Evolutionary conservation across 108 stramenopile species (phyloP).

Genomic region (Cyclotella sp.): DNA sequence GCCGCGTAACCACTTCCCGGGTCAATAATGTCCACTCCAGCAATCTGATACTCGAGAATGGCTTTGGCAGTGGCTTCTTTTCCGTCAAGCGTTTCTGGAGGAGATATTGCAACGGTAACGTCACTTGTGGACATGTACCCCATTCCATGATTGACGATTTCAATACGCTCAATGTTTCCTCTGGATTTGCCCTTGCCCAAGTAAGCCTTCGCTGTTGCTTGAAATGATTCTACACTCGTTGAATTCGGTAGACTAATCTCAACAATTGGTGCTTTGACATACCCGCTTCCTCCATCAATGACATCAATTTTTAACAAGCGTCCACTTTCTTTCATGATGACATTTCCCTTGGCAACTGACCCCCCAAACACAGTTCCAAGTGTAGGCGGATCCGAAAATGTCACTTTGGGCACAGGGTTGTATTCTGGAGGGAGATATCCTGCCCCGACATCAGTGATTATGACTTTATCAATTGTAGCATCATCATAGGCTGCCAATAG

Average conservation of each 20-base stretch:
- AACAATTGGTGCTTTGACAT: conserved; percentile 66
- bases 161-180: conserved; percentile 70
- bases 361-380: conserved; percentile 39
- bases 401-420: conserved; percentile 51
- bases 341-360: conserved; percentile 66
- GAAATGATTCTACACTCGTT: conserved; percentile 7
- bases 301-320: conserved; percentile 74
- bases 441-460: conserved; percentile 59
- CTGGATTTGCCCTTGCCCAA: conserved; percentile 67
- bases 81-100: conserved; percentile 70
- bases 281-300: conserved; percentile 69
- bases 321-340: conserved; percentile 64
- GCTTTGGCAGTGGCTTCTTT: conserved; percentile 65
- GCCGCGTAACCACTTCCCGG: conserved; percentile 85
- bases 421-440: conserved; percentile 79
- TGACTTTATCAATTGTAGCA: conserved; percentile 64
- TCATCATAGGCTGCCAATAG: conserved; percentile 80
- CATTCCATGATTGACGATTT: conserved; percentile 64
- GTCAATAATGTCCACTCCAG: conserved; percentile 66
- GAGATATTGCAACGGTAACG: conserved; percentile 49
- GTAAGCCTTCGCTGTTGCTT: conserved; percentile 70
- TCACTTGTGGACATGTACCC: conserved; percentile 67
- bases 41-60: conserved; percentile 73
- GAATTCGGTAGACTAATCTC: conserved; percentile 42
- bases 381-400: conserved; percentile 67